These are phyloP conservation scores for Dendrocalamus sinicus DNA, from an alignment of 176 grass and related monocot genomes.

Conservation along the genomic window DNA sequence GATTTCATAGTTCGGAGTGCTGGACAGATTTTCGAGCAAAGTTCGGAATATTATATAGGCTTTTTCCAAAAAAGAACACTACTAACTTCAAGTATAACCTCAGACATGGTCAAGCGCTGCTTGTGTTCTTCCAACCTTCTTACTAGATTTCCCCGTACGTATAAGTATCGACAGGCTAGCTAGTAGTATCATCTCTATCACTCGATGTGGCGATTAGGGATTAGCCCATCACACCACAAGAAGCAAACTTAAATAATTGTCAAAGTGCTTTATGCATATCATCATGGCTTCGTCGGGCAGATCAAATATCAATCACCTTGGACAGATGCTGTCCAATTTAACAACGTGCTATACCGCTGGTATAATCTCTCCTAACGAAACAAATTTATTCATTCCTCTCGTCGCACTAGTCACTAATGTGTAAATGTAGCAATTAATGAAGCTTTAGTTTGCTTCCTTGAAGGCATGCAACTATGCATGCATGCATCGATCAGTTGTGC, in stretches of 20 bases:
- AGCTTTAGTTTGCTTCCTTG: background rate
- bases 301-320: background rate
- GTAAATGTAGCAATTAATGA: background rate
- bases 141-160: too few relatives aligned
- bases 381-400: background rate
- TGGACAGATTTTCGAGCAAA: too few relatives aligned
- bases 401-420: background rate
- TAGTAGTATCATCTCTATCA: too few relatives aligned
- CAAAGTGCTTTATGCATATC: background rate
- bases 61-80: too few relatives aligned
- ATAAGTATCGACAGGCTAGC: too few relatives aligned
- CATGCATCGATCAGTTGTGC: background rate
- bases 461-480: background rate
- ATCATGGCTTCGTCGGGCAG: background rate
- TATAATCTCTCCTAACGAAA: background rate
- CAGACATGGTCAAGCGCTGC: too few relatives aligned
- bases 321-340: background rate
- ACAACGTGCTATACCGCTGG: background rate
- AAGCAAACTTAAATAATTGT: background rate
- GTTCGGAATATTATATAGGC: accelerated
- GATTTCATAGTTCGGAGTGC: too few relatives aligned
- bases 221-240: background rate
- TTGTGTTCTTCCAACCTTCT: too few relatives aligned
- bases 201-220: too few relatives aligned
- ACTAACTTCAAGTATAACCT: too few relatives aligned